Evolutionary conservation across 2,329 filamentous ascomycete species (phyloP), one percentile per base, ranked within the genome.

Genomic region (Verticillium alfalfae): DNA sequence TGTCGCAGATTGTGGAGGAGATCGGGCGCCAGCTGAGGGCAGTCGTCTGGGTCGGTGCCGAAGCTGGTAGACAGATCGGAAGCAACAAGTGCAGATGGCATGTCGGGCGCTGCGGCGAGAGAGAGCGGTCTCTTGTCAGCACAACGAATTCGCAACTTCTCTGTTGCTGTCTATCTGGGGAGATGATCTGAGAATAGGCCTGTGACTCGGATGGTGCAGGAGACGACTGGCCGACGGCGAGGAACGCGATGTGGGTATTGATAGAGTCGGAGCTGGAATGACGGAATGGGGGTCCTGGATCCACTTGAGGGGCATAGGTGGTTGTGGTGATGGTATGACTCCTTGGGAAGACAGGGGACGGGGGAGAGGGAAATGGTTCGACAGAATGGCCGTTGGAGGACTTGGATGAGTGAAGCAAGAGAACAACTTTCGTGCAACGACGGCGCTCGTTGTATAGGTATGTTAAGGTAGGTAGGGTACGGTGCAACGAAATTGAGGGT

Each of bases 1-100:
- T 94, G 90, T 70, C 88, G 84, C 65, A 96, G 84, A 67, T 87
- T 88, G 73, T 96, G 92, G 62, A 88, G 79, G 56, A 92, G 82
- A 60, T 86, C 83, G n/a, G 91, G 91, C 6, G 71, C 66, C 16
- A 66, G 54, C 56, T 71, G 69, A 55, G 69, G 62, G 64, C 68
- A 69, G 61, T 65, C 71, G 61, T 65, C 65, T 8, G 64, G 61
- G 38, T 66, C 64, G 64, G 61, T 65, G 45, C 45, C 45, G 22
- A 65, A 58, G 34, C 52, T 64, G 57, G 63, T 60, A n/a, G 64
- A 63, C 4, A 66, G 64, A 37, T 65, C 65, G 39, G 64, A 64
- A 45, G 65, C 56, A 41, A 57, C 62, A 22, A 61, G 31, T 13
- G 60, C 57, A 55, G 63, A 65, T 10, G 62, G 63, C 64, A 65